Evolutionary conservation across 257 asterid genomes (phyloP).

Genomic region (Cruciata laevipes): DNA sequence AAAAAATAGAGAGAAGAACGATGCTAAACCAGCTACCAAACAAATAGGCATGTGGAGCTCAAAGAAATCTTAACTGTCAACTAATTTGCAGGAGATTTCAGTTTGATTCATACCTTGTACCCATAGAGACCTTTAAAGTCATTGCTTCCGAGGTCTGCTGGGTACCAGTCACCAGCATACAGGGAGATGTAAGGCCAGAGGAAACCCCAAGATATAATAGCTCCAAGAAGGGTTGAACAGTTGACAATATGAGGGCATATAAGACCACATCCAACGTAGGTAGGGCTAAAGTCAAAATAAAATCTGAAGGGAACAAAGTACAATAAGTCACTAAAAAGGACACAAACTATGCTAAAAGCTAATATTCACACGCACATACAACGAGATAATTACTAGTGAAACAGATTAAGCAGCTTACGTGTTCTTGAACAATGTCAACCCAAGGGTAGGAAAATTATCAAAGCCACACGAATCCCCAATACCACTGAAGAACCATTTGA

Average conservation of each 20-base stretch:
- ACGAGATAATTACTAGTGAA: too few species aligned
- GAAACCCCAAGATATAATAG: slow-evolving; percentile 91
- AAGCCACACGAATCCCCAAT: slow-evolving; percentile 93
- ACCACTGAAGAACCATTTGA: slow-evolving; percentile 98
- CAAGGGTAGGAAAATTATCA: slow-evolving; percentile 86
- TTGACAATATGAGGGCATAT: slow-evolving; percentile 95
- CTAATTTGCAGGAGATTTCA: neutral
- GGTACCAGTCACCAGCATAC: slow-evolving; percentile 89
- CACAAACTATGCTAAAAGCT: neutral
- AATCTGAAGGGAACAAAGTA: slow-evolving; percentile 45
- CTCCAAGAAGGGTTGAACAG: slow-evolving; percentile 89
- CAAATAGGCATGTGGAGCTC: too few species aligned
- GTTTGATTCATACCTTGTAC: slow-evolving; percentile 52
- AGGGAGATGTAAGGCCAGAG: slow-evolving; percentile 86
- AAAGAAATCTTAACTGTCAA: neutral
- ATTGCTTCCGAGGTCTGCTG: slow-evolving; percentile 79
- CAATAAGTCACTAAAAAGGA: slow-evolving; percentile 10
- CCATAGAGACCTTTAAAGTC: slow-evolving; percentile 95
- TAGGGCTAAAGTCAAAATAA: slow-evolving; percentile 94
- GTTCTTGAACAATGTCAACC: slow-evolving; percentile 64
- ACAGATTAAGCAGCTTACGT: slow-evolving; percentile 42
- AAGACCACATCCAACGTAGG: slow-evolving; percentile 93
- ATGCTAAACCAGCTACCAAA: neutral
- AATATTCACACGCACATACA: neutral
- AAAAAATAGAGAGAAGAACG: neutral